Percentiles rank a stretch among this genome's conserved stretches.
phyloP scores from a whole-genome alignment of 371 early-diverging fungal genomes.

The Rhizopus arrhizus region DNA sequence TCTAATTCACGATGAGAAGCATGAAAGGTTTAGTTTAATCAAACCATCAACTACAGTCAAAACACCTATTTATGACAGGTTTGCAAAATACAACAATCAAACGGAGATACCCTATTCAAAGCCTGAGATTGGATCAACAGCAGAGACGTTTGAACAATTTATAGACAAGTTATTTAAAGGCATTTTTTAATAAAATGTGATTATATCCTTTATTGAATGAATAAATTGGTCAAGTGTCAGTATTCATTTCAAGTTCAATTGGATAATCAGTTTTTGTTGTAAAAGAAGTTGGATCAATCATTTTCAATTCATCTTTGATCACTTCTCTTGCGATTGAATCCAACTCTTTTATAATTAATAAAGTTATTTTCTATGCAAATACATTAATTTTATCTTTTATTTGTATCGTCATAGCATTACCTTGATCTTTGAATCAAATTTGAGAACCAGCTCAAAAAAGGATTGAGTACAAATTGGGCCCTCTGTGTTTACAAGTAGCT shows the following conservation, averaged over 20 bases:
- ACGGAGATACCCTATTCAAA: neutral
- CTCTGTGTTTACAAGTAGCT: slow-evolving; percentile 43
- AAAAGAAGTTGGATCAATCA: slow-evolving; percentile 52
- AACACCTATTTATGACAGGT: neutral
- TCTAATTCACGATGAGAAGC: too few relatives aligned
- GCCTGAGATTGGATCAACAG: neutral
- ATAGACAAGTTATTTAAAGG: neutral
- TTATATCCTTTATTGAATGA: neutral
- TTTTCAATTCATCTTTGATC: slow-evolving; percentile 55
- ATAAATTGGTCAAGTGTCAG: too few relatives aligned
- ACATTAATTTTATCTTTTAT: neutral
- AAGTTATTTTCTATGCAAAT: slow-evolving; percentile 45
- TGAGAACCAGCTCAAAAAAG: slow-evolving; percentile 60
- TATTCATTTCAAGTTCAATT: slow-evolving; percentile 37
- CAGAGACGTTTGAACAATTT: neutral
- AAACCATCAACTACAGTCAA: neutral
- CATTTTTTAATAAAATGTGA: neutral
- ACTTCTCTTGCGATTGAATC: slow-evolving; percentile 54
- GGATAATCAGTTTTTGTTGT: slow-evolving; percentile 40
- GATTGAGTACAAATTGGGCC: slow-evolving; percentile 43
- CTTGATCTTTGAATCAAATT: slow-evolving; percentile 60
- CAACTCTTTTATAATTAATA: slow-evolving; percentile 56
- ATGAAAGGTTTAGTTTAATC: neutral
- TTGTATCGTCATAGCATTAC: slow-evolving; percentile 16
- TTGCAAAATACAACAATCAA: neutral